phyloP scores from a whole-genome alignment of 306 rosid species.

The Citrullus amarus region DNA sequence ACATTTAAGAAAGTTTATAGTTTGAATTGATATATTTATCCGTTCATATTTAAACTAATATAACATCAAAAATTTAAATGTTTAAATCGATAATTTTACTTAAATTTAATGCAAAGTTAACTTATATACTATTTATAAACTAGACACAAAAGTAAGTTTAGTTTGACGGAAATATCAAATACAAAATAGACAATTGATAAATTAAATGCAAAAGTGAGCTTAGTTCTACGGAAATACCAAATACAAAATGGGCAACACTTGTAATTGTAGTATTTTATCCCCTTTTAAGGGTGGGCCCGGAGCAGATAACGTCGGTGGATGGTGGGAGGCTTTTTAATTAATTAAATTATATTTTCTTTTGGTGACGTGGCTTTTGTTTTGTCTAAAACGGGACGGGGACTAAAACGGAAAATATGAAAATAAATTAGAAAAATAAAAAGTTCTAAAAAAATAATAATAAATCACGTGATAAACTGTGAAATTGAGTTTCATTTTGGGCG shows the following conservation, averaged over 20 bases:
- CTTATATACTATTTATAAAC: too few relatives aligned
- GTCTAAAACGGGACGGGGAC: neutral
- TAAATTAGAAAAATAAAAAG: neutral
- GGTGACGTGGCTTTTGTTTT: neutral
- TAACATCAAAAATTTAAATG: too few relatives aligned
- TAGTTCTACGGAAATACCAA: too few relatives aligned
- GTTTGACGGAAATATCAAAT: too few relatives aligned
- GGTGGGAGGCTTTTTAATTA: neutral
- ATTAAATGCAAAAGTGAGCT: too few relatives aligned
- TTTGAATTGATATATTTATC: too few relatives aligned
- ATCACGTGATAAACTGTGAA: neutral
- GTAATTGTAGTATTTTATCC: neutral
- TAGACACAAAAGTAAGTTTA: too few relatives aligned
- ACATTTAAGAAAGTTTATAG: too few relatives aligned
- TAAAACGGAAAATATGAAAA: neutral
- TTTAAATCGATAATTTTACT: too few relatives aligned
- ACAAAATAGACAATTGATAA: neutral
- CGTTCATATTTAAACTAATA: too few relatives aligned
- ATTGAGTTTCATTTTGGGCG: neutral
- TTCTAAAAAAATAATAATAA: neutral
- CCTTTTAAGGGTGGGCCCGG: neutral
- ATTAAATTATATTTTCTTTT: neutral
- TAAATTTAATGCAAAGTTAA: too few relatives aligned
- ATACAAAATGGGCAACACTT: neutral
- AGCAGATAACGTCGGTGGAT: conserved; percentile 3